Conservation (phyloP, 2,329 filamentous ascomycete species). For the Penicillium hesseltinei region DNA sequence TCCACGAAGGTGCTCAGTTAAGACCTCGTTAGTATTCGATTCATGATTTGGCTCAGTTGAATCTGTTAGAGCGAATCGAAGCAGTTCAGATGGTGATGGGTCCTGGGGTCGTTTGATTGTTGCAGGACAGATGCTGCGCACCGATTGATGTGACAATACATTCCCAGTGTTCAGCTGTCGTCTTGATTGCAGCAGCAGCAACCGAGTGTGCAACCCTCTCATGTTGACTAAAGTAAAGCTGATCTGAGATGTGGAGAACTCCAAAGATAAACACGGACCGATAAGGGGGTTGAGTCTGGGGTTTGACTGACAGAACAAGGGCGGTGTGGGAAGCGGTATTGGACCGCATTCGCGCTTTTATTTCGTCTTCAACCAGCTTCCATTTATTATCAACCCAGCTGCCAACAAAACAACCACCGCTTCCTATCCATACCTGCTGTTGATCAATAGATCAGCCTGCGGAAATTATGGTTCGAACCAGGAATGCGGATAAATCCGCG, state of each 20-base stretch:
- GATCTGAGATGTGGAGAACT: conserved; percentile 21
- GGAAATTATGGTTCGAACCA: conserved; percentile 19
- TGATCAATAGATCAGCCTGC: not conserved
- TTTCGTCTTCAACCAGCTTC: conserved; percentile 12
- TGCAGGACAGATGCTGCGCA: not conserved
- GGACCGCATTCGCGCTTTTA: conserved; percentile 13
- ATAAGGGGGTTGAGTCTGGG: conserved; percentile 19
- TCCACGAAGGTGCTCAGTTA: conserved; percentile 18
- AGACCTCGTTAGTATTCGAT: not conserved
- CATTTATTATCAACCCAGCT: not conserved
- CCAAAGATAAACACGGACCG: conserved; percentile 15
- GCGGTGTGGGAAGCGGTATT: conserved; percentile 18
- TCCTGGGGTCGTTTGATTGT: conserved; percentile 2
- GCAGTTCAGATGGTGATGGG: conserved; percentile 30
- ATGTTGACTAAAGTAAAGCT: conserved; percentile 9
- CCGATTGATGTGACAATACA: not conserved
- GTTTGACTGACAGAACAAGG: conserved; percentile 16
- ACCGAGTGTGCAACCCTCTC: conserved; percentile 2
- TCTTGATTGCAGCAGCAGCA: not conserved
- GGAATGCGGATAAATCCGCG: conserved; percentile 15
- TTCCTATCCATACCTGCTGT: not conserved
- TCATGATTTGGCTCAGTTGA: conserved; percentile 13
- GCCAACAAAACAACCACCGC: not conserved
- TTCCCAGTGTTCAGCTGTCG: not conserved
- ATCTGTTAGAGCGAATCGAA: conserved; percentile 34